Conservation (phyloP, 805 yeast species). For the Grigorovia transvaalensis region DNA sequence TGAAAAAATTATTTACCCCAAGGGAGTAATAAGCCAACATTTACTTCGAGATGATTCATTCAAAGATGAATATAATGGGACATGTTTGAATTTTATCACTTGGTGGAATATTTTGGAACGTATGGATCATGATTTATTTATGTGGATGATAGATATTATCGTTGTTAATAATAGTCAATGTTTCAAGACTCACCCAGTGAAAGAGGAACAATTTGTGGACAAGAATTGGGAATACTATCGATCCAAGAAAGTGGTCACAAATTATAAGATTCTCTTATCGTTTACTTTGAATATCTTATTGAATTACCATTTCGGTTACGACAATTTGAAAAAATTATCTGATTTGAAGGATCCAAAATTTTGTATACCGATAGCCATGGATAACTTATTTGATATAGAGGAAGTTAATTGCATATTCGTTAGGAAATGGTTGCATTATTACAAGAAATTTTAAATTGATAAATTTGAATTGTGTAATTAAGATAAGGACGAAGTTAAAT, state of each 20-base stretch:
- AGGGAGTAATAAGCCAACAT: constrained; percentile 26
- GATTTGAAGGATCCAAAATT: constrained; percentile 16
- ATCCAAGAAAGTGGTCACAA: constrained; percentile 27
- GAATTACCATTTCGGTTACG: constrained; percentile 44
- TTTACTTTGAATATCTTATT: constrained; percentile 33
- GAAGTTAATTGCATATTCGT: constrained; percentile 20
- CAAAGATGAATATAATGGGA: constrained; percentile 24
- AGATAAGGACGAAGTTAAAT: neutral
- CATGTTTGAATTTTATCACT: constrained; percentile 23
- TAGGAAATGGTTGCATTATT: constrained; percentile 27
- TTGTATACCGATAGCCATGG: constrained; percentile 23
- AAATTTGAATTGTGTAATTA: neutral
- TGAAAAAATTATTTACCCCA: constrained; percentile 21
- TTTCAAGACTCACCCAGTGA: constrained; percentile 26
- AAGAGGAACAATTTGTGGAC: constrained; percentile 12
- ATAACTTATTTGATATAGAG: constrained; percentile 13
- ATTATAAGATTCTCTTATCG: constrained; percentile 34
- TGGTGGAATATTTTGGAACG: constrained; percentile 27
- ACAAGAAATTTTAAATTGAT: constrained; percentile 21
- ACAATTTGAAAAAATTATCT: constrained; percentile 25
- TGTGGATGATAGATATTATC: constrained; percentile 29
- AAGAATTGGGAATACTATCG: constrained; percentile 27
- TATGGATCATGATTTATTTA: constrained; percentile 23
- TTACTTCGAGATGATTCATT: constrained; percentile 24
- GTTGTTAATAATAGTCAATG: constrained; percentile 28